Percentiles rank a stretch among this genome's conserved stretches.
These are phyloP conservation scores for Suillus paluster DNA, from an alignment of 768 basidiomycete species.

Conservation along the genomic window DNA sequence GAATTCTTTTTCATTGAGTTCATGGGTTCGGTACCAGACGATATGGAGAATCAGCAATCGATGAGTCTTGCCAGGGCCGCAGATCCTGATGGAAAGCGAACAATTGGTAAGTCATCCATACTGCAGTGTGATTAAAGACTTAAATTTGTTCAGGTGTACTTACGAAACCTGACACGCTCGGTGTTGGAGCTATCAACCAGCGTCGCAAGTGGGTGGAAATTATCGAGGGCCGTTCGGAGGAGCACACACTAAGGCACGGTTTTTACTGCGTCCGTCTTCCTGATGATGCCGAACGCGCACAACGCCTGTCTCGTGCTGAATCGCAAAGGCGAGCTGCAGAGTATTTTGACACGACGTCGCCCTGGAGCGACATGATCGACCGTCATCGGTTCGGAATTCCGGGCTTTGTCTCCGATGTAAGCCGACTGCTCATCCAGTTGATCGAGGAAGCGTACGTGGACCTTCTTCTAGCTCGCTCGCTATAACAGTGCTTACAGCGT, in stretches of 20 bases:
- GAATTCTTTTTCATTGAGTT: not conserved
- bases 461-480: not conserved
- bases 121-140: not conserved
- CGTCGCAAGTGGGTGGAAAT: constrained; percentile 53
- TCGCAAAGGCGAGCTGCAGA: constrained; percentile 40
- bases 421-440: constrained; percentile 52
- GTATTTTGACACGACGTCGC: constrained; percentile 52
- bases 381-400: constrained; percentile 58
- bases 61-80: constrained; percentile 54
- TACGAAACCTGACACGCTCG: constrained; percentile 69
- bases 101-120: constrained; percentile 51
- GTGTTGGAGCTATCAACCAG: constrained; percentile 44
- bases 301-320: constrained; percentile 39
- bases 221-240: constrained; percentile 45
- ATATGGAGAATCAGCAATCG: constrained; percentile 68
- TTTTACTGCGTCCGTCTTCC: constrained; percentile 73
- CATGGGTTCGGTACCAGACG: constrained; percentile 46
- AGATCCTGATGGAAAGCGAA: constrained; percentile 60
- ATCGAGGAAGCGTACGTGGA: constrained; percentile 56
- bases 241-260: constrained; percentile 53
- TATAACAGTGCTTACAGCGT: constrained; percentile 8
- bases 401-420: constrained; percentile 56
- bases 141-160: constrained; percentile 53
- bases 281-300: constrained; percentile 56
- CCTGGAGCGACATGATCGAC: constrained; percentile 56